A percentile compares a stretch with the other conserved stretches of the same genome.
Evolutionary conservation across 2,329 filamentous ascomycete species (phyloP).

Genomic region (Alternaria metachromatica): DNA sequence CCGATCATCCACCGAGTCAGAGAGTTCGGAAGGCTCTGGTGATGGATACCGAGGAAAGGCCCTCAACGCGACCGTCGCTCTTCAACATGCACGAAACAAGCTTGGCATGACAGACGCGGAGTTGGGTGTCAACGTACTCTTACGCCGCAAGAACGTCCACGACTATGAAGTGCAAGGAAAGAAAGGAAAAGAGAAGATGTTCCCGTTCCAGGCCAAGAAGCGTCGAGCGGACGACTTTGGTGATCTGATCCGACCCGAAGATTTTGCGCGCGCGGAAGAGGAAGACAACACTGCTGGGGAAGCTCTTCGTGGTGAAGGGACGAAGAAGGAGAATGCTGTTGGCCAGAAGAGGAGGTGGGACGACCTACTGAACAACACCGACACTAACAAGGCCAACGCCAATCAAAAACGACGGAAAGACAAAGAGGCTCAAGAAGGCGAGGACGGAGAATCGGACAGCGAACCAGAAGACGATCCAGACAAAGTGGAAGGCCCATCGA

Average conservation of each 20-base stretch:
- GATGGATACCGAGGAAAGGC: constrained; percentile 78
- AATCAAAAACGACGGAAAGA: constrained; percentile 66
- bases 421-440: constrained; percentile 35
- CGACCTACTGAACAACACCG: constrained; percentile 60
- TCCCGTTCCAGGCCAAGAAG: constrained; percentile 81
- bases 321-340: constrained; percentile 59
- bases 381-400: constrained; percentile 48
- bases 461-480: constrained; percentile 60
- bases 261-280: constrained; percentile 92
- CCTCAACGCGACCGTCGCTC: constrained; percentile 83
- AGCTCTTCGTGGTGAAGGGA: constrained; percentile 62
- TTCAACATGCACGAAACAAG: constrained; percentile 81
- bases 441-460: constrained; percentile 52
- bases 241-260: constrained; percentile 90
- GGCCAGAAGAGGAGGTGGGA: constrained; percentile 97
- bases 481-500: constrained; percentile 72
- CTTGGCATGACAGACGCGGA: constrained; percentile 87
- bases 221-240: constrained; percentile 90
- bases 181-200: constrained; percentile 90
- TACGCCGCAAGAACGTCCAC: constrained; percentile 88
- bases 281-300: constrained; percentile 76
- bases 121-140: constrained; percentile 85
- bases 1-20: constrained; percentile 83
- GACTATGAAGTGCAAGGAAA: constrained; percentile 93
- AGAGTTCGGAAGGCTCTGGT: constrained; percentile 87